These are phyloP conservation scores for Tieghemostelium lacteum DNA, from an alignment of 78 protist species.

Conservation along the genomic window DNA sequence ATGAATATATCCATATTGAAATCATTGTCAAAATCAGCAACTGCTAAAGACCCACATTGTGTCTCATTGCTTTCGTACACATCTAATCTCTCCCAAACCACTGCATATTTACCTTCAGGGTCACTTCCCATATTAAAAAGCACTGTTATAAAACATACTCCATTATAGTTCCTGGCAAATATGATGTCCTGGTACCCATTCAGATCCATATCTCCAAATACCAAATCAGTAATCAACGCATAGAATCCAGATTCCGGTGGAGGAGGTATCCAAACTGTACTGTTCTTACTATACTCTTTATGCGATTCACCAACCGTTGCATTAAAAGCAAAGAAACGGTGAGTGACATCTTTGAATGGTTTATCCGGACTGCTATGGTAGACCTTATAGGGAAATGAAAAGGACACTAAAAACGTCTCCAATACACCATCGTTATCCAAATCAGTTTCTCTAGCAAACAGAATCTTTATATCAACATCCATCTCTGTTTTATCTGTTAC, in stretches of 20 bases:
- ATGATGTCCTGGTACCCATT: constrained; percentile 53
- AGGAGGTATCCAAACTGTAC: constrained; percentile 39
- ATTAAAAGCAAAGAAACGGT: constrained; percentile 4
- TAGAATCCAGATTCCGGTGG: constrained; percentile 16
- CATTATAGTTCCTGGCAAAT: constrained; percentile 30
- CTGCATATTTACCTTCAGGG: neutral
- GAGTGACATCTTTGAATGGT: constrained; percentile 60
- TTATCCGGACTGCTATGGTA: constrained; percentile 14
- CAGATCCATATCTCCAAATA: constrained; percentile 60
- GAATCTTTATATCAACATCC: neutral
- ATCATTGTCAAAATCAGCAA: constrained; percentile 63
- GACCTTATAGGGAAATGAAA: constrained; percentile 60
- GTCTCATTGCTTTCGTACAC: neutral
- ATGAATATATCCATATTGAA: constrained; percentile 19
- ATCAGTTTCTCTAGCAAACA: constrained; percentile 39
- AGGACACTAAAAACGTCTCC: constrained; percentile 31
- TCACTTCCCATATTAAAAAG: constrained; percentile 11
- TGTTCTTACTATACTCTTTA: neutral
- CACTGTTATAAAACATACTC: constrained; percentile 27
- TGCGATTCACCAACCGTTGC: neutral
- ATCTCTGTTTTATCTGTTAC: constrained; percentile 7
- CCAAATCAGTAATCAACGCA: constrained; percentile 26
- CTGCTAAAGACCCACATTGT: constrained; percentile 37
- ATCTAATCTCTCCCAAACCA: constrained; percentile 22
- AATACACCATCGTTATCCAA: constrained; percentile 70